Conservation (phyloP, 1,284 basidiomycete genomes). For the Sporisorium iseilematis-ciliati region DNA sequence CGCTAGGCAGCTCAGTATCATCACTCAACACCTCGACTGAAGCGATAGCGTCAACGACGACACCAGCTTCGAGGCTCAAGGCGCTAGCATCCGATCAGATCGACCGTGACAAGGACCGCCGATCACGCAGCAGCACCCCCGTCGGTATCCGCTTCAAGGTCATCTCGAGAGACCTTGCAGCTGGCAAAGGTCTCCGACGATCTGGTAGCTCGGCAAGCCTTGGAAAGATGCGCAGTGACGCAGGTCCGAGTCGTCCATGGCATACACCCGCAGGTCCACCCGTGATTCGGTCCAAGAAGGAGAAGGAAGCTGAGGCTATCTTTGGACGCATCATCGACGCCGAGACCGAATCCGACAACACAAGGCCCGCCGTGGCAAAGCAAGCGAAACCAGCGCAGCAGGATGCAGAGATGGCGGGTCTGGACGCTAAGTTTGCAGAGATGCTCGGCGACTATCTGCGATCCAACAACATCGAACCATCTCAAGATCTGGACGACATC, state of each 20-base stretch:
- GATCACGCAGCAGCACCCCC: conserved; percentile 38
- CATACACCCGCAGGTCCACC: conserved; percentile 32
- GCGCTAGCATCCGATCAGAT: conserved; percentile 49
- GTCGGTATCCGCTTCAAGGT: conserved; percentile 45
- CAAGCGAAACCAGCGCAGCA: conserved; percentile 8
- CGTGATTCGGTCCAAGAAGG: conserved; percentile 47
- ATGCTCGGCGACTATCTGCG: conserved; percentile 57
- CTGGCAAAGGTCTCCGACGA: conserved; percentile 24
- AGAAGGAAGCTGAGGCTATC: conserved; percentile 49
- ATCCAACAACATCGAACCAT: conserved; percentile 48
- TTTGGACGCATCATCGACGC: conserved; percentile 54
- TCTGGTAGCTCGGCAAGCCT: conserved; percentile 45
- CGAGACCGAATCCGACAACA: conserved; percentile 28
- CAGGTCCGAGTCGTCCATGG: conserved; percentile 29
- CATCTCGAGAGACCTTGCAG: conserved; percentile 30
- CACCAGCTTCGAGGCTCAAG: conserved; percentile 35
- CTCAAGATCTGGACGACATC: conserved; percentile 42
- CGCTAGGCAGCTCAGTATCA: conserved; percentile 23
- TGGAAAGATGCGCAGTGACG: conserved; percentile 38
- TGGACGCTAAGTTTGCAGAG: conserved; percentile 56
- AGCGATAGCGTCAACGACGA: conserved; percentile 13
- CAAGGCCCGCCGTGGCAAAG: background rate
- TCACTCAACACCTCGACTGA: conserved; percentile 32
- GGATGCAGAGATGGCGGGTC: conserved; percentile 48
- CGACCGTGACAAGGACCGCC: conserved; percentile 38